These are phyloP conservation scores for Pyrenula massariospora DNA, from an alignment of 495 filamentous ascomycete genomes.

Conservation along the genomic window DNA sequence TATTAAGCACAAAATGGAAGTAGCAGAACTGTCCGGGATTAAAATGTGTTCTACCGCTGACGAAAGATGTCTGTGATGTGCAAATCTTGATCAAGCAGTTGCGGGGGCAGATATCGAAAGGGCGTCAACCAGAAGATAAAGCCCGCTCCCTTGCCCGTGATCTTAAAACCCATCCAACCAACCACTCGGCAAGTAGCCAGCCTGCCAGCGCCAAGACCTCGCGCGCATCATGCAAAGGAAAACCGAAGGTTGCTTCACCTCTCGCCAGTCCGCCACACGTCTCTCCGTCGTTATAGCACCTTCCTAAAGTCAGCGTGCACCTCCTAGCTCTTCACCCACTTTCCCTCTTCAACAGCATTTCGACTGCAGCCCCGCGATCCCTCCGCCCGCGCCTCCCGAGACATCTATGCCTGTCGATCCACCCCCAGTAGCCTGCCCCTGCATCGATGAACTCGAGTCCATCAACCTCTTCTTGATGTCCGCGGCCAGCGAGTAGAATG, in stretches of 20 bases:
- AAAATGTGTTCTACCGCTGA: too few relatives aligned
- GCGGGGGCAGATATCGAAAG: too few relatives aligned
- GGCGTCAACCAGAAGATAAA: too few relatives aligned
- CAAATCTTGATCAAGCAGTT: too few relatives aligned
- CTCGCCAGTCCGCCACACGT: background rate
- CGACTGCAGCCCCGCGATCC: background rate
- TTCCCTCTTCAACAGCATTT: background rate
- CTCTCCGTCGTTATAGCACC: background rate
- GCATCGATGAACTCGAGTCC: conserved; percentile 24
- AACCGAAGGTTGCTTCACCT: too few relatives aligned
- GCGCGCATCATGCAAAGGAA: too few relatives aligned
- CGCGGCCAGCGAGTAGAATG: conserved; percentile 86
- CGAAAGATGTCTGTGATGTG: too few relatives aligned
- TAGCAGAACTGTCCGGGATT: too few relatives aligned
- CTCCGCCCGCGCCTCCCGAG: background rate
- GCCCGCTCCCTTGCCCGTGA: too few relatives aligned
- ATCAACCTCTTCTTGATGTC: conserved; percentile 97
- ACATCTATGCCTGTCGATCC: background rate
- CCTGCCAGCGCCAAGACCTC: background rate
- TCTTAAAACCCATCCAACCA: too few relatives aligned
- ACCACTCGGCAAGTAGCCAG: too few relatives aligned
- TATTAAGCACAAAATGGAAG: too few relatives aligned
- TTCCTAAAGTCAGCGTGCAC: background rate
- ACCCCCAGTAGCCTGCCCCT: background rate
- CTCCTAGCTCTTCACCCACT: background rate